Evolutionary conservation across 2,329 filamentous ascomycete species (phyloP).

Genomic region (Emergomyces orientalis): DNA sequence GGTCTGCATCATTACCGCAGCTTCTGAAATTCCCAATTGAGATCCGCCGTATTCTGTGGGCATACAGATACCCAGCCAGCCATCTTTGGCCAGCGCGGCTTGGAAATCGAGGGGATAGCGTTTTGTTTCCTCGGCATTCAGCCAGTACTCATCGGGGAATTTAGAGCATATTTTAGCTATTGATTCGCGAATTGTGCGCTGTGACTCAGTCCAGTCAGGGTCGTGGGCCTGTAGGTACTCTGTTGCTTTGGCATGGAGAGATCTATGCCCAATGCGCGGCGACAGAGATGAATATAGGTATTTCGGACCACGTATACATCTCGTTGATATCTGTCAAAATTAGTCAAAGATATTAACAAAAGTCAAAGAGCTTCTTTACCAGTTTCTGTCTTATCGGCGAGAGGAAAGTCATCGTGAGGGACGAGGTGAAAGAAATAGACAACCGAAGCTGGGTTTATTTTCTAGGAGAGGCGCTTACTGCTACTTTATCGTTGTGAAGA

Average conservation of each 20-base stretch:
- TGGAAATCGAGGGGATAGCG: conserved; percentile 36
- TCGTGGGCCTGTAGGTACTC: conserved; percentile 22
- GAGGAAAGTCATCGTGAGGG: neutral
- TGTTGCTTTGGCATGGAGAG: conserved; percentile 18
- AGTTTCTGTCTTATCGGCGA: neutral
- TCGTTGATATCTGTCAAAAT: neutral
- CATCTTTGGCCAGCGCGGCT: conserved; percentile 31
- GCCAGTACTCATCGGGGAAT: conserved; percentile 39
- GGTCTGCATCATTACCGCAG: conserved; percentile 42
- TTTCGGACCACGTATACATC: neutral
- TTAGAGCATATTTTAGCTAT: conserved; percentile 37
- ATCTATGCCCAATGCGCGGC: neutral
- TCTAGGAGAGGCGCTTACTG: neutral
- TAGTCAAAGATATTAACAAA: neutral
- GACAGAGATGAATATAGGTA: neutral
- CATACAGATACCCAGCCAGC: conserved; percentile 41
- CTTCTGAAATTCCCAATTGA: conserved; percentile 36
- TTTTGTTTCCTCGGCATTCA: conserved; percentile 28
- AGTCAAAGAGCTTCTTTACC: neutral
- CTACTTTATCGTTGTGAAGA: neutral
- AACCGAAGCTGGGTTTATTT: neutral
- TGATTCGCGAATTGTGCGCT: conserved; percentile 35
- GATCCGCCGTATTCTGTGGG: conserved; percentile 36
- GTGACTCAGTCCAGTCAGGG: conserved; percentile 34
- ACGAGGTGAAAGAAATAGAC: neutral